Evolutionary conservation across 768 basidiomycete genomes (phyloP).

Genomic region (Xerocomellus dryophilus): DNA sequence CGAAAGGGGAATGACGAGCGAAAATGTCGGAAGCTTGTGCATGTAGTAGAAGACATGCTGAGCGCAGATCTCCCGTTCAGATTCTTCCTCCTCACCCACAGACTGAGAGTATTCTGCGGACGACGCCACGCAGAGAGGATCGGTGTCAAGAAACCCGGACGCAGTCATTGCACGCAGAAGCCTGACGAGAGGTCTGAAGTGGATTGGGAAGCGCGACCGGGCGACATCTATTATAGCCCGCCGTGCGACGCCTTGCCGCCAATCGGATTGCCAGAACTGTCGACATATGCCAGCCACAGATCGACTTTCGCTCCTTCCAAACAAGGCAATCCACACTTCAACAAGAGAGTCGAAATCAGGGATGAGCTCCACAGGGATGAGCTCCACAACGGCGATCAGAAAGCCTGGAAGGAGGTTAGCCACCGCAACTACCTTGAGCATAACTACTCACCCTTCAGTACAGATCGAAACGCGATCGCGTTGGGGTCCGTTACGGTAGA

Average conservation of each 20-base stretch:
- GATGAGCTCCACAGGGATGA: constrained; percentile 73
- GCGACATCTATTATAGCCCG: constrained; percentile 82
- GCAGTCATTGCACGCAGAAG: constrained; percentile 78
- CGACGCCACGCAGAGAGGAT: constrained; percentile 51
- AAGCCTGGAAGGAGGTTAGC: constrained; percentile 50
- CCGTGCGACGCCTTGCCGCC: constrained; percentile 61
- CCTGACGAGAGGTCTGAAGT: constrained; percentile 63
- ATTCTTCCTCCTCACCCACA: constrained; percentile 37
- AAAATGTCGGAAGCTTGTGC: constrained; percentile 64
- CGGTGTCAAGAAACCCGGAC: constrained; percentile 72
- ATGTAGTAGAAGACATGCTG: constrained; percentile 76
- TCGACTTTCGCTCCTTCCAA: constrained; percentile 63
- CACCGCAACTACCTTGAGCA: neutral
- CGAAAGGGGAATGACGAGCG: constrained; percentile 65
- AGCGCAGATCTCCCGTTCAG: constrained; percentile 58
- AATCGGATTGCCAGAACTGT: constrained; percentile 84
- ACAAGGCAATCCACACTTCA: constrained; percentile 76
- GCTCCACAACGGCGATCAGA: constrained; percentile 68
- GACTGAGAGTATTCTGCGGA: constrained; percentile 44
- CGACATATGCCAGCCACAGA: constrained; percentile 67
- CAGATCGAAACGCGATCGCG: constrained; percentile 73
- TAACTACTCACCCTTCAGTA: constrained; percentile 67
- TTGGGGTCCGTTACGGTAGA: constrained; percentile 74
- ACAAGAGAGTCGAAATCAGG: constrained; percentile 69
- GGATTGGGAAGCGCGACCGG: constrained; percentile 78